These are phyloP conservation scores for Amoebophrya sp. DNA, from an alignment of 169 alveolate genomes.

Conservation along the genomic window DNA sequence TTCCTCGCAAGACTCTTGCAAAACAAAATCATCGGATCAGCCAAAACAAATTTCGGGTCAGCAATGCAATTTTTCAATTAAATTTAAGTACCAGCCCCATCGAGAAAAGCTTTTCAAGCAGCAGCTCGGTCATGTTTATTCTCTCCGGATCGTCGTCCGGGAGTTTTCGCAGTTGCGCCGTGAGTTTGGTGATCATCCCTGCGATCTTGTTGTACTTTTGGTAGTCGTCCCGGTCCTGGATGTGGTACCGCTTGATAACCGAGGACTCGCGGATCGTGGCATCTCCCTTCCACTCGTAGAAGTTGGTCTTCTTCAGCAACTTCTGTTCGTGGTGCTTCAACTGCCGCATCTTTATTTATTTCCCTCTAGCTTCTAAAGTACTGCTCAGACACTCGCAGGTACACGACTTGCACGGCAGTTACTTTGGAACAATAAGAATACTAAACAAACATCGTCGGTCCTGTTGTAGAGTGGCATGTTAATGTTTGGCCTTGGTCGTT, in stretches of 20 bases:
- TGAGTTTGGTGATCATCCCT: constrained; percentile 77
- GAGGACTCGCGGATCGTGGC: constrained; percentile 73
- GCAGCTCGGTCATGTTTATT: constrained; percentile 77
- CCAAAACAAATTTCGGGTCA: neutral
- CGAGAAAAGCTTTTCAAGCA: constrained; percentile 77
- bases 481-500: no score
- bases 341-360: constrained; percentile 92
- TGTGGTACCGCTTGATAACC: constrained; percentile 79
- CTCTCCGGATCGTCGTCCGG: constrained; percentile 84
- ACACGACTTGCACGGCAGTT: no score
- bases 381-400: no score
- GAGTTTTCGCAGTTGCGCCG: constrained; percentile 74
- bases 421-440: no score
- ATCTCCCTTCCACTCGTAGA: constrained; percentile 86
- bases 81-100: constrained; percentile 20
- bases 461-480: no score
- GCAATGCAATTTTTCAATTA: no score
- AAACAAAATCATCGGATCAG: neutral
- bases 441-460: no score
- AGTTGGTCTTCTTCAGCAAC: constrained; percentile 84
- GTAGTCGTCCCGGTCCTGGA: constrained; percentile 93
- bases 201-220: constrained; percentile 82
- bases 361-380: no score
- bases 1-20: neutral
- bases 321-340: constrained; percentile 94